Conservation (phyloP, 768 basidiomycete genomes). For the Russula compacta region DNA sequence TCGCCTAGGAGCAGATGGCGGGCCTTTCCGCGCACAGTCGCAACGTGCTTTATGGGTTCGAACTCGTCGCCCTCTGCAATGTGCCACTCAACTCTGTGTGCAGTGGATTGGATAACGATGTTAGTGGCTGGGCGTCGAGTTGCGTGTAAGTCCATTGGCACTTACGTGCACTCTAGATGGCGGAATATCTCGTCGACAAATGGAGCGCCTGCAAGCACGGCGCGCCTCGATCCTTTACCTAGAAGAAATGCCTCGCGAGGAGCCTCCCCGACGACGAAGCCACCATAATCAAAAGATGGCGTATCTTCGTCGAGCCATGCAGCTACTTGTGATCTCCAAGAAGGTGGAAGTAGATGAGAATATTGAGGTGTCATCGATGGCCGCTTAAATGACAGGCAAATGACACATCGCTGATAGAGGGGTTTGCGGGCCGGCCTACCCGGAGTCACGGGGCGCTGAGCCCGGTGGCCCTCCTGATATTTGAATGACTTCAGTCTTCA, state of each 20-base stretch:
- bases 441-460: too few species aligned
- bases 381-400: slow-evolving; percentile 84
- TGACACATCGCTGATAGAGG: too few species aligned
- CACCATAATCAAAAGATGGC: slow-evolving; percentile 35
- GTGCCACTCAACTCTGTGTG: slow-evolving; percentile 84
- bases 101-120: too few species aligned
- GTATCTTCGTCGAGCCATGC: slow-evolving; percentile 90
- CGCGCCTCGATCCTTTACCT: slow-evolving; percentile 74
- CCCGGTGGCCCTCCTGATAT: too few species aligned
- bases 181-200: slow-evolving; percentile 92
- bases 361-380: too few species aligned
- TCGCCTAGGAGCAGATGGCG: slow-evolving; percentile 86
- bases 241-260: slow-evolving; percentile 78
- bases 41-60: slow-evolving; percentile 74
- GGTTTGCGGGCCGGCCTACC: too few species aligned
- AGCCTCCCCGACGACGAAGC: slow-evolving; percentile 91
- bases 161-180: slow-evolving; percentile 85
- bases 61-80: slow-evolving; percentile 75
- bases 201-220: slow-evolving; percentile 87
- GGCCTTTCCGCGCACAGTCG: slow-evolving; percentile 88
- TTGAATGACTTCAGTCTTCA: too few species aligned
- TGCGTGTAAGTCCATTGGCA: slow-evolving; percentile 17
- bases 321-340: too few species aligned
- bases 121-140: neutral
- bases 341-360: too few species aligned